Evolutionary conservation across 2,329 filamentous ascomycete genomes (phyloP), one percentile per base, ranked within the genome.

Genomic region (Cladosporium oxysporum): DNA sequence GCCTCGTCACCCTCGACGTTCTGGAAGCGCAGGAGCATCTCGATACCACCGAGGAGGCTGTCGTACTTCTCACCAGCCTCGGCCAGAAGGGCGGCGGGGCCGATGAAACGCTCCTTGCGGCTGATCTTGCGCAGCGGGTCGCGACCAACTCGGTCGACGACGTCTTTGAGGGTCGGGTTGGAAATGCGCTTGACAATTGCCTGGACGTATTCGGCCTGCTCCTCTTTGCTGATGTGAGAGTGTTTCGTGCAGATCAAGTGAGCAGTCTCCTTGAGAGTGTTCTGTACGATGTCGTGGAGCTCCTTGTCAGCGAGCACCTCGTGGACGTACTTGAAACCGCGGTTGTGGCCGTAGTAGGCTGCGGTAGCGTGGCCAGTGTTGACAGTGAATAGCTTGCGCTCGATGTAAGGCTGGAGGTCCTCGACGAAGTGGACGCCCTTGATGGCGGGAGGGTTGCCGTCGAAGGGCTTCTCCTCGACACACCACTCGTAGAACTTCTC

Each of bases 401-500:
- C 95, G 75, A 99, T 98, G 83, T 94, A 99, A 66, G 95, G 95
- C 76, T 89, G 86, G 33, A 99, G 88, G 81, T 98, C 86, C 70
- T 92, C 88, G 67, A 98, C 95, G 88, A 92, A 97, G 82, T 96
- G 91, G 77, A 98, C 90, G 67, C 93, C 94, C 71, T 95, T 80
- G 75, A 99, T 94, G 21, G 87, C 81, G 6, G 93, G 93, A 72
- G 87, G 85, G 63, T 85, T 84, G 68, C 85, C 82, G 70, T 89
- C 85, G 80, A 98, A 97, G 2, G 94, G 94, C 53, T 88, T 90
- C 77, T 88, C 83, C 77, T 99, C 95, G 61, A 99, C 93, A 47
- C 95, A 94, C 95, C 95, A 99, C 83, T 99, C 95, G 83, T 92
- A 97, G 85, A 98, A 99, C 82, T 95, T 95, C 85, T 99, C 95